Base-by-base conservation (phyloP, 805 yeast species). In the Clavispora vitiphila region DNA sequence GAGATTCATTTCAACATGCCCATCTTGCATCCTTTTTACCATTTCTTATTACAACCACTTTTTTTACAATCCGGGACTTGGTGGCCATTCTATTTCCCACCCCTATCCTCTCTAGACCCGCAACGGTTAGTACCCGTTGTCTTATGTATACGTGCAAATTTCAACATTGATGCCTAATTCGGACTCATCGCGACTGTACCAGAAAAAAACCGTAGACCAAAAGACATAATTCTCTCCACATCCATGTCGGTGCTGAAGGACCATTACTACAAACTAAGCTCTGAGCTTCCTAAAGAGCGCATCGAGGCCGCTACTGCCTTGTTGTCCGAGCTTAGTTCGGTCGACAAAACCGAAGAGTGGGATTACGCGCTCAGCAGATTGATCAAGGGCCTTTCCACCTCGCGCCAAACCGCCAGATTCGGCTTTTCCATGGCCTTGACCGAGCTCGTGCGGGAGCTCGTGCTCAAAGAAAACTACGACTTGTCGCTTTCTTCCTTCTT, bases 341-440 rank as follows among this genome's bases (percentile, higher is more conserved):
- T 65, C 7, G 61, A 69, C 21, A 55, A 61, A 19, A 60, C 62
- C 18, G 68, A 67, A 1, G 96, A 89, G 53, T 88, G 91, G 88
- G 76, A 76, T 37, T 91, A 91, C 57, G 93, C 95, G 0, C 62
- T 86, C 41, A 77, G 78, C 47, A 74, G 98, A 56, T 69, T 91
- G 47, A 75, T 87, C 49, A 82, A 80, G 48, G 97, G 98, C 39
- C 66, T 91, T 24, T 71, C 88, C 4, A 84, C 96, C 5, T 76
- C 89, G 12, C 77, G 93, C 54, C 95, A 85, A 19, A 74, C 88
- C 37, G 93, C 96, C 1, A 71, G 97, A 42, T 64, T 86, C 22
- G 98, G 98, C 4, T 91, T 83, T 56, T 86, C 96, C 2, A 77
- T 87, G 74, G 91, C 96, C 35, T 64, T 91, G 34, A 78, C 90